Conservation (phyloP, 306 rosid genomes). For the Hylodesmum podocarpum region DNA sequence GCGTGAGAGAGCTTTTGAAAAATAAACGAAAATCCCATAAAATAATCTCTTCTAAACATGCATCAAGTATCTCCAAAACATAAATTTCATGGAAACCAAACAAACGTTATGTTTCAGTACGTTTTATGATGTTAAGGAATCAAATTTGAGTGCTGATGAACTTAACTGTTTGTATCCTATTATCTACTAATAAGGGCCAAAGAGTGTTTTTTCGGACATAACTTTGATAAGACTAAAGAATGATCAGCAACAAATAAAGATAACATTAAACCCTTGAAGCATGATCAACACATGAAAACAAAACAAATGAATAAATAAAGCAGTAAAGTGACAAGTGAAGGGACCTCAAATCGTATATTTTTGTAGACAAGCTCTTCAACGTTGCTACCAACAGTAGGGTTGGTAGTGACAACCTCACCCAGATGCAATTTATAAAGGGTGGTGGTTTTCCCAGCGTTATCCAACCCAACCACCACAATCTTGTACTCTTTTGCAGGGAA, state of each 20-base stretch:
- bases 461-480: slow-evolving; percentile 93
- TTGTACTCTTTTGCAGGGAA: slow-evolving; percentile 91
- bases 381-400: slow-evolving; percentile 97
- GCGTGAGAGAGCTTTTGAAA: not conserved
- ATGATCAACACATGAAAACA: slow-evolving; percentile 3
- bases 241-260: not conserved
- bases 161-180: not conserved
- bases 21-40: not conserved
- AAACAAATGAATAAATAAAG: not conserved
- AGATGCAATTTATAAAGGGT: slow-evolving; percentile 95
- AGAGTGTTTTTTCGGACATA: not conserved
- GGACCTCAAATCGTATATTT: slow-evolving; percentile 93
- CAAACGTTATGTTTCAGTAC: not conserved
- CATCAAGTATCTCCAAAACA: not conserved
- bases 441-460: slow-evolving; percentile 96
- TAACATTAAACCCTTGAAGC: slow-evolving; percentile 1
- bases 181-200: not conserved
- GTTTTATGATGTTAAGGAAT: not conserved
- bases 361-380: slow-evolving; percentile 96
- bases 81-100: not conserved
- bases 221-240: too few relatives aligned
- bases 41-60: not conserved
- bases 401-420: slow-evolving; percentile 97
- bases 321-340: not conserved
- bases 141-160: not conserved